Conservation (phyloP, 2,329 filamentous ascomycete genomes). For the Phaeosphaeria sp. region DNA sequence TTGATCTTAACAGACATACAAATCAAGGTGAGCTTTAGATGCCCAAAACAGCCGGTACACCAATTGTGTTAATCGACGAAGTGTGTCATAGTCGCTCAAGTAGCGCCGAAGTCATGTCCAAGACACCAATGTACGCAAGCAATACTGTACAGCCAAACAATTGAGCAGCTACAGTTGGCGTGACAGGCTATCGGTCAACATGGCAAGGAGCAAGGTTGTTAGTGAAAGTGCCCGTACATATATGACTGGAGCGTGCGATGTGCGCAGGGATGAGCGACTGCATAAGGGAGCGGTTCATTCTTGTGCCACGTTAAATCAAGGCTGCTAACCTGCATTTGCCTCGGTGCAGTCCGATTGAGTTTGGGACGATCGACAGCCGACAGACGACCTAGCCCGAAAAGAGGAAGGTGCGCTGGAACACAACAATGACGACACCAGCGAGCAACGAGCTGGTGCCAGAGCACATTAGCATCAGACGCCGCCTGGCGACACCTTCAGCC, state of each 20-base stretch:
- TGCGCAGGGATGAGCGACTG: slow-evolving; percentile 3
- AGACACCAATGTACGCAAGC: neutral
- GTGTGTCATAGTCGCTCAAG: neutral
- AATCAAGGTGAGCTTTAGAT: neutral
- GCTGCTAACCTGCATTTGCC: slow-evolving; percentile 1
- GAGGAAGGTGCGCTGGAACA: slow-evolving; percentile 1
- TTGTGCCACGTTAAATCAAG: neutral
- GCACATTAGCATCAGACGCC: slow-evolving; percentile 3
- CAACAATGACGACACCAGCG: slow-evolving; percentile 6
- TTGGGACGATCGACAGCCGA: slow-evolving; percentile 6
- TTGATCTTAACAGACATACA: neutral
- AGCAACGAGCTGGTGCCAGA: slow-evolving; percentile 5
- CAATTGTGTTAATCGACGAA: neutral
- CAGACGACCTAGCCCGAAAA: neutral
- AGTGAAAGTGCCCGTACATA: neutral
- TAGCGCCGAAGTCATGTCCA: neutral
- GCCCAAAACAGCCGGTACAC: neutral
- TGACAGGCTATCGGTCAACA: neutral
- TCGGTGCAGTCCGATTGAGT: neutral
- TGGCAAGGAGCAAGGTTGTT: slow-evolving; percentile 1
- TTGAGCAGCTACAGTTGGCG: neutral
- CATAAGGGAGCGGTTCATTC: neutral
- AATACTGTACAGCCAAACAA: neutral
- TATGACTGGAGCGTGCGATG: slow-evolving; percentile 2
- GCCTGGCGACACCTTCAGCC: neutral